Conservation (phyloP, 176 grass and related monocot genomes). For the Carex littledalei region DNA sequence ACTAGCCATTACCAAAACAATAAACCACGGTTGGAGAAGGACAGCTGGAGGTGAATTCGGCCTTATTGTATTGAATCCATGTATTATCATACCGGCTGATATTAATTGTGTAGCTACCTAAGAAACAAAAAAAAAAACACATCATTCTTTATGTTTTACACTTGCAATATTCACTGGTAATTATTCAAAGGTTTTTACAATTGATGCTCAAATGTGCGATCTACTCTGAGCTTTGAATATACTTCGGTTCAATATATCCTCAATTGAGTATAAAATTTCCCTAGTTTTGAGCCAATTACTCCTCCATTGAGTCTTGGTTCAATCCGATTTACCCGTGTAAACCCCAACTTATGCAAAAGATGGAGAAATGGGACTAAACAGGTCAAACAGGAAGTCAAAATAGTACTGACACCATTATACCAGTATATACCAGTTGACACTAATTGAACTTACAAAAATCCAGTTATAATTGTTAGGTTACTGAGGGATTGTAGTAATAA, state of each 20-base stretch:
- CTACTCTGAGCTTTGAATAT: not conserved
- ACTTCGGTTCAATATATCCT: not conserved
- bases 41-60: conserved; percentile 46
- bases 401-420: not conserved
- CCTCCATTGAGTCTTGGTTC: not conserved
- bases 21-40: conserved; percentile 88
- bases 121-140: conserved; percentile 5
- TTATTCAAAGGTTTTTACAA: not conserved
- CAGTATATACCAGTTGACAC: not conserved
- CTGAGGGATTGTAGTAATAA: not conserved
- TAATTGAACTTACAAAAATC: not conserved
- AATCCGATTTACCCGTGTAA: not conserved
- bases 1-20: conserved; percentile 61
- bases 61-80: conserved; percentile 50
- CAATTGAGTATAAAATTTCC: not conserved
- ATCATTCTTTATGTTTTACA: not conserved
- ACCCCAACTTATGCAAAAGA: not conserved
- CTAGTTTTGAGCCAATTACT: not conserved
- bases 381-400: not conserved
- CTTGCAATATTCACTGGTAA: not conserved
- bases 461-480: not conserved
- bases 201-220: not conserved
- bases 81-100: conserved; percentile 80
- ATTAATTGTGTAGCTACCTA: conserved; percentile 85
- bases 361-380: not conserved